Evolutionary conservation across 1,284 basidiomycete genomes (phyloP), one percentile per base, ranked within the genome.

Genomic region (Meripilus lineatus): DNA sequence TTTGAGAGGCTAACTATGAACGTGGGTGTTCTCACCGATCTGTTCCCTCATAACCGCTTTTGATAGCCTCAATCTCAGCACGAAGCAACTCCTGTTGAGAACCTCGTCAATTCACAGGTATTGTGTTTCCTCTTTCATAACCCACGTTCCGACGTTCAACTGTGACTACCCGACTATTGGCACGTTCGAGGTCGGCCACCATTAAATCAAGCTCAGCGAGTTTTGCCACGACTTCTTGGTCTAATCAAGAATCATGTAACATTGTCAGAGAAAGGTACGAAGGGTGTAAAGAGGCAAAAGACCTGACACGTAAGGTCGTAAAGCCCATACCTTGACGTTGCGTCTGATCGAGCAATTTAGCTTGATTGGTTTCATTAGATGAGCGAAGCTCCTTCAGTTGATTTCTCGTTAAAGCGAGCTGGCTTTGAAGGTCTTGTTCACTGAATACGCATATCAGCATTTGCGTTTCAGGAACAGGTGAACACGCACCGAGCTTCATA

Each of bases 201-300:
- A 96, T 80, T 78, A 96, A 87, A 55, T 98, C 94, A 44, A 94
- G 75, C 61, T 96, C 93, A 0, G 88, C 84, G 22, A 95, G 75
- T 53, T 93, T 89, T 1, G 90, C 79, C 2, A 92, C 74, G 8
- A 91, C 86, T 61, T 95, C 93, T 59, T 94, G 89, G 57, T 95
- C 91, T 93, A 53, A 36, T 34, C n/a, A 45, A 40, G 20, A 11
- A 20, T 2, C 14, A 45, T n/a, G 11, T 26, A 25, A n/a, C 18
- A 15, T 36, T 39, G 25, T 11, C 28, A 17, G 20, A 33, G 3
- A 45, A 33, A 23, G 18, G 4, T 32, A 28, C 28, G 13, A 10
- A 34, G 24, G 36, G 28, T 36, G 21, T 20, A 0, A 5, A 4
- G n/a, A 32, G n/a, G 5, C 14, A 23, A 22, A 34, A 21, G 17